These are phyloP conservation scores for Buddleja alternifolia DNA, from an alignment of 257 asterid genomes.

Conservation along the genomic window DNA sequence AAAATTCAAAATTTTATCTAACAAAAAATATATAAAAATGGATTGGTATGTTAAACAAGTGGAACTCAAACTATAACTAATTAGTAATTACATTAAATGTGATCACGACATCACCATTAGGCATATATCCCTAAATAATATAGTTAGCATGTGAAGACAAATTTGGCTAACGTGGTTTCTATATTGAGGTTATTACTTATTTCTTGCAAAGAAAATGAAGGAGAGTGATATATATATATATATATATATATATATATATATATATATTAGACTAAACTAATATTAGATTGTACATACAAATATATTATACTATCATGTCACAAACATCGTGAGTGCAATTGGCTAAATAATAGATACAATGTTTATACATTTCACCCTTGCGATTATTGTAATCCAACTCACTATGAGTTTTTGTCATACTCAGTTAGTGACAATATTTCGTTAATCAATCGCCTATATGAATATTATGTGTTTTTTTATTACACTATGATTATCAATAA, in stretches of 20 bases:
- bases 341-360: no score
- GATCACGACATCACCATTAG: not conserved
- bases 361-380: no score
- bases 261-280: not conserved
- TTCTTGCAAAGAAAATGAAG: conserved; percentile 23
- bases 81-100: not conserved
- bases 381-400: no score
- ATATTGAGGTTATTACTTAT: conserved; percentile 2
- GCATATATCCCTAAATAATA: not conserved
- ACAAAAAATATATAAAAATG: no score
- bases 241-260: no score
- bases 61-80: not conserved
- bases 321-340: not conserved
- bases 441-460: no score
- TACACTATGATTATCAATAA: no score
- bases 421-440: no score
- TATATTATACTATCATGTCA: not conserved
- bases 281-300: not conserved
- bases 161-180: conserved; percentile 9
- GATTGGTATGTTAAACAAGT: not conserved
- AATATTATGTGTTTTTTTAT: no score
- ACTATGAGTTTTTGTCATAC: no score
- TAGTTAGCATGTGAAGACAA: conserved; percentile 23
- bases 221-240: no score
- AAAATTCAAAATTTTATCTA: no score